Percentiles rank a stretch among this genome's conserved stretches.
Conservation (phyloP, 2,329 filamentous ascomycete genomes). For the Myriosclerotinia scirpicola region DNA sequence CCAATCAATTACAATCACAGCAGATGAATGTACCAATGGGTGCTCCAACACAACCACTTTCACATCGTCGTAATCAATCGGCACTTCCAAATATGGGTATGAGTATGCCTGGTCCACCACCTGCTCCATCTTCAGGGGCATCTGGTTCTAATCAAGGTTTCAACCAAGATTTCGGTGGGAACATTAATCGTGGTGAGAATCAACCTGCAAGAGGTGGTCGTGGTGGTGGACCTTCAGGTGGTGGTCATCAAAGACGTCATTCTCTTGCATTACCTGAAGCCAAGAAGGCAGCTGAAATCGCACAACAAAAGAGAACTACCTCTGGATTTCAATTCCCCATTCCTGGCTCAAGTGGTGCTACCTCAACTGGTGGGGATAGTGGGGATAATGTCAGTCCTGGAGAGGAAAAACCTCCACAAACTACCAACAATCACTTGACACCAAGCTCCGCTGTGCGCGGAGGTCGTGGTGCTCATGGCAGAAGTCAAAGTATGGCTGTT, state of each 20-base stretch:
- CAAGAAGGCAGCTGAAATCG: constrained; percentile 94
- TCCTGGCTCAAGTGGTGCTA: constrained; percentile 63
- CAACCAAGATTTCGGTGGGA: constrained; percentile 76
- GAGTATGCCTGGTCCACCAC: constrained; percentile 63
- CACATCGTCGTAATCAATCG: constrained; percentile 97
- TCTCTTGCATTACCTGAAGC: constrained; percentile 93
- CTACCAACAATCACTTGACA: constrained; percentile 31
- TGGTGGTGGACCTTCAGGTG: constrained; percentile 64
- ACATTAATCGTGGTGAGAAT: constrained; percentile 55
- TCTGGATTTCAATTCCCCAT: constrained; percentile 93
- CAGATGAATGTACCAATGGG: constrained; percentile 74
- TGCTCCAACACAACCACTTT: constrained; percentile 72
- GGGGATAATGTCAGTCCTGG: constrained; percentile 30
- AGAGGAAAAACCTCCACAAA: constrained; percentile 37
- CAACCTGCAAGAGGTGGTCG: constrained; percentile 69
- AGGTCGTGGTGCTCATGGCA: constrained; percentile 61
- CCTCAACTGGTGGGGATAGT: constrained; percentile 54
- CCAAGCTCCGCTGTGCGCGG: constrained; percentile 44
- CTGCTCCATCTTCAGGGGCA: constrained; percentile 85
- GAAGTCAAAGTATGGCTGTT: constrained; percentile 90
- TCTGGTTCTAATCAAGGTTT: constrained; percentile 78
- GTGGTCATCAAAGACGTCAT: constrained; percentile 89
- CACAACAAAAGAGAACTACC: constrained; percentile 93
- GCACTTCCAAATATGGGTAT: constrained; percentile 90
- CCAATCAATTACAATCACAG: constrained; percentile 70